phyloP scores from a whole-genome alignment of 192 early-diverging fungal genomes.

The Coemansia sp. region DNA sequence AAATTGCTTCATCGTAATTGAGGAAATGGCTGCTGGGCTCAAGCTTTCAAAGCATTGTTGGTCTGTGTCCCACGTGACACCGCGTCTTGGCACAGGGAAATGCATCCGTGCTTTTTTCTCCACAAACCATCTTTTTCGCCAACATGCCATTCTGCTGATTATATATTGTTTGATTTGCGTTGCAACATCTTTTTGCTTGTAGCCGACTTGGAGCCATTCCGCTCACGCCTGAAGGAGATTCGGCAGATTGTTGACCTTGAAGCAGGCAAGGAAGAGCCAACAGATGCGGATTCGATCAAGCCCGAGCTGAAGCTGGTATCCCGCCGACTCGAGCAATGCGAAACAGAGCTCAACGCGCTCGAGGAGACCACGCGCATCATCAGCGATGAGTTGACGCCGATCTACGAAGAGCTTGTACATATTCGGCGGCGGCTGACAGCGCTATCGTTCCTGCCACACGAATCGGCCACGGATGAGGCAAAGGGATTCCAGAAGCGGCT shows the following conservation, averaged over 20 bases:
- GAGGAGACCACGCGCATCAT: constrained; percentile 62
- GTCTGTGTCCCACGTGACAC: background rate
- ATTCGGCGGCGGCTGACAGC: constrained; percentile 62
- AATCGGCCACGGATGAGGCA: constrained; percentile 23
- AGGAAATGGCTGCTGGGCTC: background rate
- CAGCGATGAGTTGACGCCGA: constrained; percentile 69
- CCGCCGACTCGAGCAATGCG: constrained; percentile 54
- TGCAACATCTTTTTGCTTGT: constrained; percentile 18
- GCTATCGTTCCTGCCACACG: constrained; percentile 41
- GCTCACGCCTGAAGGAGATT: constrained; percentile 60
- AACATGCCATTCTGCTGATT: background rate
- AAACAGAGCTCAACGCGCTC: constrained; percentile 48
- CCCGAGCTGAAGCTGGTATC: constrained; percentile 46
- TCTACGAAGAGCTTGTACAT: constrained; percentile 69
- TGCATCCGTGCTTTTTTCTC: background rate
- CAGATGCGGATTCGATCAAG: constrained; percentile 6
- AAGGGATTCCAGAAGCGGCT: constrained; percentile 69
- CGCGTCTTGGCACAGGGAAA: constrained; percentile 22
- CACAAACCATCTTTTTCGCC: background rate
- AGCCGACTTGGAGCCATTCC: constrained; percentile 64
- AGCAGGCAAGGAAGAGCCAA: constrained; percentile 35
- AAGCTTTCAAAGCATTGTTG: background rate
- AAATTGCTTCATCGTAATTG: too few species aligned
- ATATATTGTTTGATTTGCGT: too few species aligned
- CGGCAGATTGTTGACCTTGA: constrained; percentile 57